A percentile compares a stretch with the other conserved stretches of the same genome.
Evolutionary conservation across 1,139 yeast species (phyloP).

Genomic region (Petasospora rhodanensis): DNA sequence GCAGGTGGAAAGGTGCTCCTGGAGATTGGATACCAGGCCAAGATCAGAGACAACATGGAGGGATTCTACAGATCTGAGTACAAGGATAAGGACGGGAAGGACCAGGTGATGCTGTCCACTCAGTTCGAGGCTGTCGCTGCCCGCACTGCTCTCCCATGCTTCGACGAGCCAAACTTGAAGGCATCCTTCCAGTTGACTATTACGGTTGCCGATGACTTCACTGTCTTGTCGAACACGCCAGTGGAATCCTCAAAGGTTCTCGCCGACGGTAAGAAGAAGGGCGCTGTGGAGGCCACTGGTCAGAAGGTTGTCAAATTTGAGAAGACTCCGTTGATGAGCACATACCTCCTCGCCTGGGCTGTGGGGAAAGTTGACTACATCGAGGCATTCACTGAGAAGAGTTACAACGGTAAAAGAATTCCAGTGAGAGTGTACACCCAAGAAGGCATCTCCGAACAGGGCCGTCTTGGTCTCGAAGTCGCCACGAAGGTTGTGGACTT

Average conservation of each 20-base stretch:
- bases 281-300: constrained; percentile 22
- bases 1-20: constrained; percentile 42
- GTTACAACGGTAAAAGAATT: constrained; percentile 51
- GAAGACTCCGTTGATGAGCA: constrained; percentile 73
- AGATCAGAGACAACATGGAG: constrained; percentile 67
- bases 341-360: constrained; percentile 77
- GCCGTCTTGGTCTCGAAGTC: constrained; percentile 63
- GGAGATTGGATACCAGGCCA: constrained; percentile 57
- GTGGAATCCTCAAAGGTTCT: constrained; percentile 39
- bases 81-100: constrained; percentile 52
- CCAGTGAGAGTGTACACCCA: constrained; percentile 83
- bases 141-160: constrained; percentile 79
- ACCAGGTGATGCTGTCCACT: constrained; percentile 67
- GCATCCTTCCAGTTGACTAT: constrained; percentile 66
- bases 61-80: constrained; percentile 81
- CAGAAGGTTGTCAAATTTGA: constrained; percentile 45
- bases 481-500: constrained; percentile 74
- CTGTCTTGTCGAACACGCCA: constrained; percentile 76
- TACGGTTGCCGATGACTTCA: constrained; percentile 50
- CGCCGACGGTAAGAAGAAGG: constrained; percentile 44
- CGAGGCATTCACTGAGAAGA: constrained; percentile 39
- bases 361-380: constrained; percentile 76
- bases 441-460: constrained; percentile 63
- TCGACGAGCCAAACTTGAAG: constrained; percentile 75
- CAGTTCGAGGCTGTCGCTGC: constrained; percentile 88